Percentiles rank a stretch among this genome's conserved stretches.
phyloP scores from a whole-genome alignment of 305 asterid species.

The Rubia peregrina region DNA sequence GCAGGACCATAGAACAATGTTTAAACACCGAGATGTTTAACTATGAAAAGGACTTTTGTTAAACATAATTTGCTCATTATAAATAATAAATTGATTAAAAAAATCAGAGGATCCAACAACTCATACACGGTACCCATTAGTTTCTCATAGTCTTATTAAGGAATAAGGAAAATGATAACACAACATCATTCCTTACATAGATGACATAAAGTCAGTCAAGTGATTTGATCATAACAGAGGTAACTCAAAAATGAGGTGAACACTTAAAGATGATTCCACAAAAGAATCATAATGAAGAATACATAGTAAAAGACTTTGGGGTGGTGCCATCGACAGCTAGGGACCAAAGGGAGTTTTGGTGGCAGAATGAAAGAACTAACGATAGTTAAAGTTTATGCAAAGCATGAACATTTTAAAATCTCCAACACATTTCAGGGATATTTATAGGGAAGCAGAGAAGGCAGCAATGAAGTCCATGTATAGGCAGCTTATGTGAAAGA shows the following conservation, averaged over 20 bases:
- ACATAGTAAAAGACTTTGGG: too few relatives aligned
- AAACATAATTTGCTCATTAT: background rate
- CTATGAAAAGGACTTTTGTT: background rate
- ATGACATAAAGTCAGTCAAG: background rate
- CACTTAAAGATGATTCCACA: background rate
- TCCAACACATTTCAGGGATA: too few relatives aligned
- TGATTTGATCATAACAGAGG: background rate
- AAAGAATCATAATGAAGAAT: too few relatives aligned
- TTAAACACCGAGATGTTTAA: background rate
- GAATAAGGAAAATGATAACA: background rate
- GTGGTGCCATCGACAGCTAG: too few relatives aligned
- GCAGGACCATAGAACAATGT: slow-evolving; percentile 17
- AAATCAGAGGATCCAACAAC: background rate
- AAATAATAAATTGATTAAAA: background rate
- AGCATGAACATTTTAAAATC: too few relatives aligned
- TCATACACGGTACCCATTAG: background rate
- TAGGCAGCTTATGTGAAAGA: too few relatives aligned
- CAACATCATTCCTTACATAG: background rate
- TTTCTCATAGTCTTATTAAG: background rate
- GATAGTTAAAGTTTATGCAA: too few relatives aligned
- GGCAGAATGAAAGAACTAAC: too few relatives aligned
- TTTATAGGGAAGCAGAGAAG: too few relatives aligned
- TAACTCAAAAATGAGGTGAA: background rate
- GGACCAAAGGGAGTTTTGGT: too few relatives aligned
- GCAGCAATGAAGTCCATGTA: too few relatives aligned